Conservation (phyloP, 345 rosid genomes). For the Lenwebbia sp. region DNA sequence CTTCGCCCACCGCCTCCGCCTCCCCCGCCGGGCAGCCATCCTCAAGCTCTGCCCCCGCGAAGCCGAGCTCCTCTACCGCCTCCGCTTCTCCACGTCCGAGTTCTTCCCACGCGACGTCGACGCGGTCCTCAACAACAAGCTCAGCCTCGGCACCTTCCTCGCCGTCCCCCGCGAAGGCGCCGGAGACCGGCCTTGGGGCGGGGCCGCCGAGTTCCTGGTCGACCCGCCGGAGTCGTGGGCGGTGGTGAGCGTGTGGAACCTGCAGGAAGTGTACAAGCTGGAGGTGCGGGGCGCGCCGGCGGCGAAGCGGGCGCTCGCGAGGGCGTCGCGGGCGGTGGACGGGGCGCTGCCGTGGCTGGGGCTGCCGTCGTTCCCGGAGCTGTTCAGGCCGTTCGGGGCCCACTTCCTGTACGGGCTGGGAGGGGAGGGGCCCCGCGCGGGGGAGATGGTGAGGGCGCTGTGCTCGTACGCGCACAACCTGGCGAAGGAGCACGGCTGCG, state of each 20-base stretch:
- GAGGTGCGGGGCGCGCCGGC: constrained; percentile 73
- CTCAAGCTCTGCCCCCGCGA: constrained; percentile 34
- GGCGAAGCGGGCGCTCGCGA: constrained; percentile 43
- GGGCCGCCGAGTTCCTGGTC: constrained; percentile 46
- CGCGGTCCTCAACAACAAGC: constrained; percentile 67
- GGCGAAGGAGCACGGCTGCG: constrained; percentile 55
- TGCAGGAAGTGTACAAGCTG: constrained; percentile 59
- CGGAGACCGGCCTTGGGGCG: constrained; percentile 34
- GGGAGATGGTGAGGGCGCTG: constrained; percentile 44
- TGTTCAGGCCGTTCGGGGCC: constrained; percentile 72
- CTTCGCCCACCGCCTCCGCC: constrained; percentile 55
- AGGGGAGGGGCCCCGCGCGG: constrained; percentile 76
- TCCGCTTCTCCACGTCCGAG: constrained; percentile 76
- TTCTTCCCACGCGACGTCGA: constrained; percentile 92
- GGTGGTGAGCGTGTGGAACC: constrained; percentile 78
- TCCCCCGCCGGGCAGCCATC: constrained; percentile 38
- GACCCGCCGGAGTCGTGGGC: constrained; percentile 88
- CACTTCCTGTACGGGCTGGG: constrained; percentile 88
- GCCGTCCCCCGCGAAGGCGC: constrained; percentile 53
- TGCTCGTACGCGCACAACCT: constrained; percentile 81
- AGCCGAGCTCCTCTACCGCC: constrained; percentile 70
- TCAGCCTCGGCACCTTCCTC: constrained; percentile 66
- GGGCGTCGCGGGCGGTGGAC: constrained; percentile 56
- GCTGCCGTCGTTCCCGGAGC: constrained; percentile 77
- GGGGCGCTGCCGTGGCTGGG: constrained; percentile 58